Conservation (phyloP, 768 basidiomycete genomes). For the Bullera alba region DNA sequence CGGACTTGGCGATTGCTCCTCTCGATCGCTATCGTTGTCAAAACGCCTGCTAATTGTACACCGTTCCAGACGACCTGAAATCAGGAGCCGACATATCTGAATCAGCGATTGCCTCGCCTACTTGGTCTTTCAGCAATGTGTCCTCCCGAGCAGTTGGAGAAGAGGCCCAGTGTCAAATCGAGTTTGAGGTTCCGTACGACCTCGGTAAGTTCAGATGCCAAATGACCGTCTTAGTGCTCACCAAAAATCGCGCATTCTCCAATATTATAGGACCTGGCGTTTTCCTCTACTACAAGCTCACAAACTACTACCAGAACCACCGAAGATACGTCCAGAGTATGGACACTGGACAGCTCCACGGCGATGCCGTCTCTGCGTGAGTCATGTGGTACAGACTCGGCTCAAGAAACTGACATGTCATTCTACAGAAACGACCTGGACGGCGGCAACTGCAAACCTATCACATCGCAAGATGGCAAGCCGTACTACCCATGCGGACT, state of each 20-base stretch:
- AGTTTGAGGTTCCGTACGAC: constrained; percentile 75
- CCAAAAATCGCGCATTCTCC: not conserved
- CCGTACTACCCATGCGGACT: constrained; percentile 90
- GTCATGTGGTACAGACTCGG: not conserved
- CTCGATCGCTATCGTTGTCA: not conserved
- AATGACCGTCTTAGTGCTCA: no score
- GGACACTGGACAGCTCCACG: constrained; percentile 75
- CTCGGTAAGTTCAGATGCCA: constrained; percentile 47
- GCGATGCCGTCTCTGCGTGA: constrained; percentile 47
- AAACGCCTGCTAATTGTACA: not conserved
- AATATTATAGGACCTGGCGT: constrained; percentile 54
- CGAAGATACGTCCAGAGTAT: constrained; percentile 92
- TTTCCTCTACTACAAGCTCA: constrained; percentile 82
- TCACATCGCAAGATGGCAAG: constrained; percentile 54
- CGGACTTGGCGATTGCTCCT: no score
- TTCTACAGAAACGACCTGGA: constrained; percentile 37
- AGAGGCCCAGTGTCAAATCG: constrained; percentile 62
- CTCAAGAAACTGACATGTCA: no score
- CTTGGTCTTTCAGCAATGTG: constrained; percentile 63
- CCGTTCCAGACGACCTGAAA: constrained; percentile 44
- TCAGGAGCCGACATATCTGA: constrained; percentile 44
- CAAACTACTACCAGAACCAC: constrained; percentile 79
- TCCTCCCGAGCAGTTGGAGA: constrained; percentile 51
- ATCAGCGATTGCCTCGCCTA: constrained; percentile 53
- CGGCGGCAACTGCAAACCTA: constrained; percentile 78